These are phyloP conservation scores for Dianthus caryophyllus DNA, from an alignment of 148 eudicot genomes.

Conservation along the genomic window DNA sequence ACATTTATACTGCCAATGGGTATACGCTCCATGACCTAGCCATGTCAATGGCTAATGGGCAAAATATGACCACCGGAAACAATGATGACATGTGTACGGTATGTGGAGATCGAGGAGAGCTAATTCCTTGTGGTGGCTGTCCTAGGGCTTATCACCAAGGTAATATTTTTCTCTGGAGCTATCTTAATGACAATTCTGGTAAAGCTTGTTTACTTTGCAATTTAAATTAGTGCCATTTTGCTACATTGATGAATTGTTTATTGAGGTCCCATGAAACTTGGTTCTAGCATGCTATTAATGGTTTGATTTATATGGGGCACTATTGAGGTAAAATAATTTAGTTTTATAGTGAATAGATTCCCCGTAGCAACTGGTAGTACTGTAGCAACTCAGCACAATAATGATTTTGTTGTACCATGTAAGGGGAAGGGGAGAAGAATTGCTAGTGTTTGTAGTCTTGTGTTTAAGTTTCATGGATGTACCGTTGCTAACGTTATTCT, in stretches of 20 bases:
- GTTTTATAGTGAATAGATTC: not conserved
- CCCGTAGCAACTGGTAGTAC: not conserved
- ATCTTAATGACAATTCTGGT: not conserved
- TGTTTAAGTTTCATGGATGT: no score
- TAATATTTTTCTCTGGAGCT: slow-evolving; percentile 15
- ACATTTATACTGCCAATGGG: slow-evolving; percentile 73
- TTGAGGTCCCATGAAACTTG: not conserved
- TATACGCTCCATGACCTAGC: slow-evolving; percentile 89
- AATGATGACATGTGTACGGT: slow-evolving; percentile 93
- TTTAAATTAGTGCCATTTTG: not conserved
- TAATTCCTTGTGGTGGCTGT: slow-evolving; percentile 71
- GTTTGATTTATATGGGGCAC: not conserved
- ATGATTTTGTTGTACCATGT: not conserved
- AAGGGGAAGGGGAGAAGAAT: no score
- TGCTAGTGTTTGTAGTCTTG: no score
- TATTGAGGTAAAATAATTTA: not conserved
- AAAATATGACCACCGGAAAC: slow-evolving; percentile 52
- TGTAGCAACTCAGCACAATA: not conserved
- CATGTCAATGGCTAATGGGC: slow-evolving; percentile 68
- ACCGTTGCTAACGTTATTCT: no score
- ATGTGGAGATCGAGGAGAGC: slow-evolving; percentile 87
- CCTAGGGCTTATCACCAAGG: slow-evolving; percentile 53
- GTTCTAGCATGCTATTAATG: not conserved
- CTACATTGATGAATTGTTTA: not conserved
- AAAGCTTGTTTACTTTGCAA: slow-evolving; percentile 7